Percentiles rank a stretch among this genome's conserved stretches.
These are phyloP conservation scores for Ulota crispa DNA, from an alignment of 225 moss, liverwort and hornwort genomes.

Conservation along the genomic window DNA sequence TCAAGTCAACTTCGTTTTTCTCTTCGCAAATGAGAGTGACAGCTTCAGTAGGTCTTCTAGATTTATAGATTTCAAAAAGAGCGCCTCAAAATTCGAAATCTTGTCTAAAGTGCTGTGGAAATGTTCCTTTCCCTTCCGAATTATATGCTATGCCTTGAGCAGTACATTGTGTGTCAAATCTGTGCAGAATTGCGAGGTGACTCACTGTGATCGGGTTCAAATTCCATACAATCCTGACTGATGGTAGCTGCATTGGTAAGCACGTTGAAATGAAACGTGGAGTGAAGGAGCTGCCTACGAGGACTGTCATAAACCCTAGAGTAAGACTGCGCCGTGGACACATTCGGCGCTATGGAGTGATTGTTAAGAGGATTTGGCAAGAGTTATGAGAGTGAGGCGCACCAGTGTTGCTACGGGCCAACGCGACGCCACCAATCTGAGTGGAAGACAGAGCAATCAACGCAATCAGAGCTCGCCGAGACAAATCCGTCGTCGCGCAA, in stretches of 20 bases:
- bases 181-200: neutral
- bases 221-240: neutral
- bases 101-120: neutral
- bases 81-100: neutral
- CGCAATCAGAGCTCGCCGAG: conserved; percentile 42
- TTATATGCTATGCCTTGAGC: neutral
- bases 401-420: conserved; percentile 35
- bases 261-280: neutral
- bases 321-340: neutral
- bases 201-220: neutral
- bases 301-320: neutral
- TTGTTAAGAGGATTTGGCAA: neutral
- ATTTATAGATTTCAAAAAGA: neutral
- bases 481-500: neutral
- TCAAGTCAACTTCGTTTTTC: neutral
- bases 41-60: neutral
- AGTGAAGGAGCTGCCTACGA: neutral
- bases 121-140: neutral
- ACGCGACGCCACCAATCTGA: conserved; percentile 37
- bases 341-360: neutral
- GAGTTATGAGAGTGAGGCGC: neutral
- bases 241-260: neutral
- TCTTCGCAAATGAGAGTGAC: neutral
- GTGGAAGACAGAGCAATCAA: conserved; percentile 38
- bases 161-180: neutral